phyloP scores from a whole-genome alignment of 257 asterid species.

The Lavandula angustifolia region DNA sequence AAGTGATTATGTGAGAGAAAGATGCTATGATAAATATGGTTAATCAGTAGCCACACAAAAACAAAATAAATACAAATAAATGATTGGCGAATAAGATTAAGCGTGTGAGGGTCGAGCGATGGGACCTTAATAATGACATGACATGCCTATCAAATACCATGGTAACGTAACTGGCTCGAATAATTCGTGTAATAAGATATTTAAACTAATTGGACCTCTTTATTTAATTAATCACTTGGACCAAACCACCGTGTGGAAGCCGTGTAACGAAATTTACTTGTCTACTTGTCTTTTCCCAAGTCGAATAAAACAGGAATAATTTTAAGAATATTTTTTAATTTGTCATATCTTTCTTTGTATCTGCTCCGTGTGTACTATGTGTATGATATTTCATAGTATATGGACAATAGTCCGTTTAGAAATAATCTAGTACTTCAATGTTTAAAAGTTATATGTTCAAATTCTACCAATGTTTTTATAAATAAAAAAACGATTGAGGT shows the following conservation, averaged over 20 bases:
- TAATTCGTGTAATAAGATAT: background rate
- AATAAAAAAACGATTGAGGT: no score
- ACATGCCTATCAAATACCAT: background rate
- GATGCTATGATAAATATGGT: background rate
- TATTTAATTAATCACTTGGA: background rate
- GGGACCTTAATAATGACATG: constrained; percentile 14
- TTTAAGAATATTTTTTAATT: background rate
- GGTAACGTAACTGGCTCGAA: background rate
- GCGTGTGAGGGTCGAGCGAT: constrained; percentile 1
- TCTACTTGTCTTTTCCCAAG: constrained; percentile 3
- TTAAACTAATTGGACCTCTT: constrained; percentile 4
- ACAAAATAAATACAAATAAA: background rate
- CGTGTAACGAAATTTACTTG: constrained; percentile 21
- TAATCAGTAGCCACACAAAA: background rate
- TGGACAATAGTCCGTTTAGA: no score
- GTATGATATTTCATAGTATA: no score
- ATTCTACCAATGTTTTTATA: no score
- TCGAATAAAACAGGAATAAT: constrained; percentile 1
- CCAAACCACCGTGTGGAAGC: constrained; percentile 20
- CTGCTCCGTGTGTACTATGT: no score
- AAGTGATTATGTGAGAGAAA: background rate
- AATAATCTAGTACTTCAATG: no score
- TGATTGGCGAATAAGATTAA: background rate
- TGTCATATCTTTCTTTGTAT: background rate
- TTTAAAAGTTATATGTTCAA: no score